Conservation (phyloP, 345 rosid genomes). For the Murraya paniculata region DNA sequence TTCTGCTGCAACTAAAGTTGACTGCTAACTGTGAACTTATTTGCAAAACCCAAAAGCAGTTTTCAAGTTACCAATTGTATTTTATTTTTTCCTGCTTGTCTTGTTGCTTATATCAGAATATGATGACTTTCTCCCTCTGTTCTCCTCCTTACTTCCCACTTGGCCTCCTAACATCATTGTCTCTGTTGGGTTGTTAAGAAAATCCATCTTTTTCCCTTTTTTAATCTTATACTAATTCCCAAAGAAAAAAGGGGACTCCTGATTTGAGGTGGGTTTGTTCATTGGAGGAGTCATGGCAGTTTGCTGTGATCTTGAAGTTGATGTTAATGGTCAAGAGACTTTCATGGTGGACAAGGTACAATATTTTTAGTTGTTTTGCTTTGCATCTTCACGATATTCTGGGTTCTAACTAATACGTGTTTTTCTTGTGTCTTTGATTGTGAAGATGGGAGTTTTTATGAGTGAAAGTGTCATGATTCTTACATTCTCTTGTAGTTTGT, state of each 20-base stretch:
- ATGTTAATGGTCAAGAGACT: constrained; percentile 89
- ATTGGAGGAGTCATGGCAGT: constrained; percentile 51
- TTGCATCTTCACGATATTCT: constrained; percentile 2
- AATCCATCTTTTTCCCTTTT: background rate
- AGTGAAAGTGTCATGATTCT: constrained; percentile 8
- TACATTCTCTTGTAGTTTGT: background rate
- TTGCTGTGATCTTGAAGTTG: constrained; percentile 88
- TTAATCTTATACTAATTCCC: background rate
- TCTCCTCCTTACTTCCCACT: constrained; percentile 28
- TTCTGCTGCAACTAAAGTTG: constrained; percentile 35
- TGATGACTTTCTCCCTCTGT: constrained; percentile 13
- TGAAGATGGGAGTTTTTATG: constrained; percentile 8
- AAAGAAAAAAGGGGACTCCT: constrained; percentile 15
- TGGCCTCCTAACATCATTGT: constrained; percentile 25
- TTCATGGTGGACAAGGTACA: constrained; percentile 77
- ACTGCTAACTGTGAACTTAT: constrained; percentile 22
- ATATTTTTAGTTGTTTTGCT: background rate
- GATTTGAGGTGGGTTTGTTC: constrained; percentile 31
- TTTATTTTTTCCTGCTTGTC: constrained; percentile 37
- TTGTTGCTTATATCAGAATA: constrained; percentile 44
- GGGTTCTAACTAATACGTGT: background rate
- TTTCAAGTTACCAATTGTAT: constrained; percentile 24
- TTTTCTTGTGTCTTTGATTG: background rate
- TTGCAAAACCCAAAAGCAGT: constrained; percentile 28
- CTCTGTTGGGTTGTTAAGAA: constrained; percentile 21